Evolutionary conservation across 805 yeast species (phyloP).

Genomic region (Lipomyces yamanashiensis): DNA sequence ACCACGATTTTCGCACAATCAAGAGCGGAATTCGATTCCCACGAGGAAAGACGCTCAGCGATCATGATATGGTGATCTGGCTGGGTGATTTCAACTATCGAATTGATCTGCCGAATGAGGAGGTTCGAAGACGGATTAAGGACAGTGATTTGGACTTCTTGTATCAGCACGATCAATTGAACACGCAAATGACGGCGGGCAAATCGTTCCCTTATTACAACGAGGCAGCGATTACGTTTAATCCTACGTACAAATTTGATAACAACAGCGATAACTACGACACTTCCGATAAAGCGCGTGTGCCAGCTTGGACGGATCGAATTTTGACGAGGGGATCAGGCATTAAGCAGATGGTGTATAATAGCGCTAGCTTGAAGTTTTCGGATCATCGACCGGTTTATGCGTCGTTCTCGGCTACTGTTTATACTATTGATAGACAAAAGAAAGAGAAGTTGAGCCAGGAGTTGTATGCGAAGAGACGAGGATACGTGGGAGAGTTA

Average conservation of each 20-base stretch:
- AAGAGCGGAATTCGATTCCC: slow-evolving; percentile 76
- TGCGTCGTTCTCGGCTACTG: slow-evolving; percentile 71
- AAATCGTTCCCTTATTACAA: slow-evolving; percentile 74
- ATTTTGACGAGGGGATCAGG: slow-evolving; percentile 66
- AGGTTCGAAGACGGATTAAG: slow-evolving; percentile 63
- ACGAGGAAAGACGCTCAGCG: slow-evolving; percentile 72
- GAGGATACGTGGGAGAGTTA: slow-evolving; percentile 48
- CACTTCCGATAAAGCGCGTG: slow-evolving; percentile 86
- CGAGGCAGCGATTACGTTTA: slow-evolving; percentile 76
- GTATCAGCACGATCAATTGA: slow-evolving; percentile 77
- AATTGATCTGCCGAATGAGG: slow-evolving; percentile 70
- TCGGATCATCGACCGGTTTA: slow-evolving; percentile 96
- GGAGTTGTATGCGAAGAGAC: slow-evolving; percentile 64
- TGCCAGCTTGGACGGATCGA: slow-evolving; percentile 97
- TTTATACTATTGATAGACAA: slow-evolving; percentile 69
- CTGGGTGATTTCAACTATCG: slow-evolving; percentile 93
- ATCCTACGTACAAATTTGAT: slow-evolving; percentile 92
- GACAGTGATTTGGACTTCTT: slow-evolving; percentile 55
- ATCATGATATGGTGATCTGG: slow-evolving; percentile 91
- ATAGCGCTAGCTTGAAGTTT: slow-evolving; percentile 60
- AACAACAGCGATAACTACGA: slow-evolving; percentile 81
- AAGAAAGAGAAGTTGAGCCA: slow-evolving; percentile 59
- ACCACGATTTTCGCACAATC: slow-evolving; percentile 78
- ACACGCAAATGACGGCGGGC: slow-evolving; percentile 69
- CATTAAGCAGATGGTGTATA: slow-evolving; percentile 68